Evolutionary conservation across 805 yeast species (phyloP).

Genomic region (Wickerhamiella sergipiensis): DNA sequence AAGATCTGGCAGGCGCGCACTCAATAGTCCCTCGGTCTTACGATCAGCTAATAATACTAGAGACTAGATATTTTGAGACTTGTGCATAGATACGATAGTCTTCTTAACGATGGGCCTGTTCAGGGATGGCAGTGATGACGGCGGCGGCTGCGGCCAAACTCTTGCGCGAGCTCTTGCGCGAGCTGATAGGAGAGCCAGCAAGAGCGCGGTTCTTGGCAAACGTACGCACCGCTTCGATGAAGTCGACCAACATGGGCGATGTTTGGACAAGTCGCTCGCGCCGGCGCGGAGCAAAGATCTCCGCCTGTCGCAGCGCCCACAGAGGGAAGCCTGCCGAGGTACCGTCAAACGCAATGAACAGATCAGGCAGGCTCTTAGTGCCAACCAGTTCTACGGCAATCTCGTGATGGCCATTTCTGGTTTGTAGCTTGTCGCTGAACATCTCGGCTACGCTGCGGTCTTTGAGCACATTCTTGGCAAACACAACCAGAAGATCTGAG

Average conservation of each 20-base stretch:
- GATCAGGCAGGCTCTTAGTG: constrained; percentile 1
- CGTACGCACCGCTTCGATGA: constrained; percentile 2
- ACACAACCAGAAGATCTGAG: not conserved
- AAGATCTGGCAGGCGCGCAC: constrained; percentile 22
- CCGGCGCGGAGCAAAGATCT: constrained; percentile 4
- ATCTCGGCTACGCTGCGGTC: not conserved
- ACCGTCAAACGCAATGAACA: constrained; percentile 6
- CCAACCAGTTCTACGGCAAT: not conserved
- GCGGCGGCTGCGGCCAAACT: no score
- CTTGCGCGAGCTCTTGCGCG: not conserved
- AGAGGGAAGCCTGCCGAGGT: constrained; percentile 6
- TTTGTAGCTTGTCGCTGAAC: not conserved
- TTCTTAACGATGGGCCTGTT: no score
- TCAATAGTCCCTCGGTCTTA: no score
- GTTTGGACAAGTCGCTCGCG: constrained; percentile 1
- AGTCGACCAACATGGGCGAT: constrained; percentile 3
- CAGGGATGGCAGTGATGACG: no score
- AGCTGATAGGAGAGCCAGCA: not conserved
- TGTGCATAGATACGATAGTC: no score
- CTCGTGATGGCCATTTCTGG: not conserved
- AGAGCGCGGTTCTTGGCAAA: not conserved
- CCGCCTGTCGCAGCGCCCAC: not conserved
- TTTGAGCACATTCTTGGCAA: not conserved
- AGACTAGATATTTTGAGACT: no score
- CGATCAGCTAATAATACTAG: no score